Percentiles rank a stretch among this genome's conserved stretches.
These are phyloP conservation scores for Ampelomyces quisqualis DNA, from an alignment of 2,329 filamentous ascomycete genomes.

Conservation along the genomic window DNA sequence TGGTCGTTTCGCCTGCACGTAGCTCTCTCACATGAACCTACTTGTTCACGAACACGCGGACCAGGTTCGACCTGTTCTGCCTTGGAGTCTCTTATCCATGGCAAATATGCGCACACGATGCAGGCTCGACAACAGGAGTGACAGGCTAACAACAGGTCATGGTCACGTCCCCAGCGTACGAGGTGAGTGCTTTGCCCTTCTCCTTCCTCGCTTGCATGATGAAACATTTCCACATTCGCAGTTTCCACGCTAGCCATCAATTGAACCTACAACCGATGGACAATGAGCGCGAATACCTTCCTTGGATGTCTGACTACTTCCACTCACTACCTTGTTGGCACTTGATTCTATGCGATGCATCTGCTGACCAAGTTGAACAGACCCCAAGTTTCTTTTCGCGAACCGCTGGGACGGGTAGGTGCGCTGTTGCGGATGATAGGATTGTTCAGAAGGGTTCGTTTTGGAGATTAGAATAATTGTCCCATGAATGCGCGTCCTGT, in stretches of 20 bases:
- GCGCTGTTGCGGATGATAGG: no score
- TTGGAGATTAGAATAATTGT: no score
- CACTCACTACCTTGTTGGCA: slow-evolving; percentile 8
- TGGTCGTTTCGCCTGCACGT: no score
- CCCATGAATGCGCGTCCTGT: no score
- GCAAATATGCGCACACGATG: no score
- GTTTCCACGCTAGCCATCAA: slow-evolving; percentile 78
- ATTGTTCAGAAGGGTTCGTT: no score
- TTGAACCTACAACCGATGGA: slow-evolving; percentile 63
- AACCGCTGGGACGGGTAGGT: no score
- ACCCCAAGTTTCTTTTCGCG: no score
- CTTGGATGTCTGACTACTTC: slow-evolving; percentile 70
- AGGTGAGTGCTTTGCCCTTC: slow-evolving; percentile 38
- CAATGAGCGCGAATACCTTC: slow-evolving; percentile 68
- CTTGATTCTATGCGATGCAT: slow-evolving; percentile 5
- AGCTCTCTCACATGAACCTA: background rate
- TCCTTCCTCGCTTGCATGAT: slow-evolving; percentile 55
- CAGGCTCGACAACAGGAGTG: no score
- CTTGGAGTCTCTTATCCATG: no score
- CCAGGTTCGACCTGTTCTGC: no score
- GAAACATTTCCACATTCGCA: slow-evolving; percentile 80
- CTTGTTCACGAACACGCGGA: no score
- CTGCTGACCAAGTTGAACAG: slow-evolving; percentile 23
- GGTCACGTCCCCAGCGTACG: background rate
- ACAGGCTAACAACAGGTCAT: slow-evolving; percentile 2